phyloP scores from a whole-genome alignment of 2,329 filamentous ascomycete species.

The Neocucurbitaria cava region DNA sequence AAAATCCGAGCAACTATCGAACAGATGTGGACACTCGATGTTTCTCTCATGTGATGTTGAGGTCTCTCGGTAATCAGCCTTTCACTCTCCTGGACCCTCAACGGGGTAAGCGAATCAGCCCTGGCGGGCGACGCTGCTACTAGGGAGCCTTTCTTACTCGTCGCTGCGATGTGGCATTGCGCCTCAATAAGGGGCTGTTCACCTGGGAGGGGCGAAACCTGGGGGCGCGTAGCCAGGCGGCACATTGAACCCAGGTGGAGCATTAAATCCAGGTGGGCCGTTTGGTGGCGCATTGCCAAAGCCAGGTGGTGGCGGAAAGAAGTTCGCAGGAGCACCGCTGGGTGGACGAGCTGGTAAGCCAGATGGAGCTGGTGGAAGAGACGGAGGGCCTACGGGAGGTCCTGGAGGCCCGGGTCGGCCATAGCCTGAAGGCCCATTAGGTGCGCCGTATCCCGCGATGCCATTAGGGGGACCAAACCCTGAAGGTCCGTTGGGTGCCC shows the following conservation, averaged over 20 bases:
- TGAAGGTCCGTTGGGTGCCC: constrained; percentile 51
- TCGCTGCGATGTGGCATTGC: neutral
- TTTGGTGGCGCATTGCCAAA: constrained; percentile 23
- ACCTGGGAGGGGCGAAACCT: constrained; percentile 20
- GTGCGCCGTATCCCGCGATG: constrained; percentile 33
- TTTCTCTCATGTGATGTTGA: neutral
- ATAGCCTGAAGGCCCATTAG: constrained; percentile 51
- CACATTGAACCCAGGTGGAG: constrained; percentile 11
- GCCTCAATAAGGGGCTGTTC: neutral
- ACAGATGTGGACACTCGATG: neutral
- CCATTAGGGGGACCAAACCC: constrained; percentile 30
- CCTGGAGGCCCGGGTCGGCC: constrained; percentile 34
- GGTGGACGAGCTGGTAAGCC: constrained; percentile 73
- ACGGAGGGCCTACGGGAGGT: constrained; percentile 42
- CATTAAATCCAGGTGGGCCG: constrained; percentile 29
- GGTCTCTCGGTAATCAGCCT: neutral
- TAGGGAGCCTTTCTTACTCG: neutral
- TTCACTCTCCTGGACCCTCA: neutral
- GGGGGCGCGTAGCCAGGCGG: constrained; percentile 22
- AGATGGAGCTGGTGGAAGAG: constrained; percentile 66
- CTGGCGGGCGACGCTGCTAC: neutral
- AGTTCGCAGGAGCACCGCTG: constrained; percentile 63
- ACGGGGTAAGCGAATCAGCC: neutral
- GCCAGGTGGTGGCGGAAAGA: constrained; percentile 35
- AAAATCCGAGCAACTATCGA: neutral